phyloP scores from a whole-genome alignment of 257 asterid genomes.

The Prunella vulgaris region DNA sequence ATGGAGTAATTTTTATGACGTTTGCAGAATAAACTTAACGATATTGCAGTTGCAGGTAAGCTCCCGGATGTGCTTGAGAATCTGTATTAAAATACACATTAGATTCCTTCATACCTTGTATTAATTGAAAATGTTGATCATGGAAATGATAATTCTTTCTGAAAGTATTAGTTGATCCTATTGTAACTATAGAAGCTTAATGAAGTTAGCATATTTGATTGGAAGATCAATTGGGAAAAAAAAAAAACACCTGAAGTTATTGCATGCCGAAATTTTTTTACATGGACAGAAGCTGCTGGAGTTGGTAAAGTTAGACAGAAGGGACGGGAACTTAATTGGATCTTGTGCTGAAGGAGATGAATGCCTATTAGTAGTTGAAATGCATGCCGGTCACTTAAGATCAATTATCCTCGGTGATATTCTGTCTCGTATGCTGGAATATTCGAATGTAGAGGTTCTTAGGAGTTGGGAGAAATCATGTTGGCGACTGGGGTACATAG shows the following conservation, averaged over 20 bases:
- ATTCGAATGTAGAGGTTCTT: slow-evolving; percentile 79
- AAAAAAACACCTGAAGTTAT: slow-evolving; percentile 4
- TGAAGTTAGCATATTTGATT: neutral
- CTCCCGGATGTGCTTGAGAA: too few species aligned
- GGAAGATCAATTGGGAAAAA: neutral
- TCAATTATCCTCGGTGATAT: slow-evolving; percentile 96
- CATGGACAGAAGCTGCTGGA: too few species aligned
- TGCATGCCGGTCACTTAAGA: slow-evolving; percentile 97
- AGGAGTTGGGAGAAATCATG: slow-evolving; percentile 91
- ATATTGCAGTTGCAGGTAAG: too few species aligned
- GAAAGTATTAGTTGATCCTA: neutral
- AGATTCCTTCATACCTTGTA: neutral
- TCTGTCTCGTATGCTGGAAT: slow-evolving; percentile 90
- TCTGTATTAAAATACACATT: neutral
- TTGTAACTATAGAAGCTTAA: slow-evolving; percentile 7
- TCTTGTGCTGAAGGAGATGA: too few species aligned
- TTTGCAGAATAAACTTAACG: too few species aligned
- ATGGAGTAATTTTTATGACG: too few species aligned
- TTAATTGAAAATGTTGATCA: neutral
- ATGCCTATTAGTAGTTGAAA: too few species aligned
- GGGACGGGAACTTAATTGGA: too few species aligned
- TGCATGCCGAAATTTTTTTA: too few species aligned
- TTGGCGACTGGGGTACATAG: slow-evolving; percentile 99
- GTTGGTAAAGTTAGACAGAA: too few species aligned
- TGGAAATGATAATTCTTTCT: neutral